Percentiles rank a stretch among this genome's conserved stretches.
phyloP scores from a whole-genome alignment of 495 filamentous ascomycete genomes.

The Penicillium paxilli region DNA sequence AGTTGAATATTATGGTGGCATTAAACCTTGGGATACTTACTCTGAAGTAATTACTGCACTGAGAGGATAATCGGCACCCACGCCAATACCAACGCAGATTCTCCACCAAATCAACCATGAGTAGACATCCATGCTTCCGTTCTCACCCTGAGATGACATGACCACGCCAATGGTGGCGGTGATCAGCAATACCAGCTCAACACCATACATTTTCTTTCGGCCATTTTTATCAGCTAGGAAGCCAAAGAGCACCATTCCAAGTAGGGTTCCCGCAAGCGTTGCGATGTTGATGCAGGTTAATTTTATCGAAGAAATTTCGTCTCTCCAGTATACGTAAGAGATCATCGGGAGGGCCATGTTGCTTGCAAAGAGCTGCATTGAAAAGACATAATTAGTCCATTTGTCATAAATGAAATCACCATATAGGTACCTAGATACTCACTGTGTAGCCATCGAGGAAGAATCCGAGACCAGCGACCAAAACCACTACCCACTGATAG shows the following conservation, averaged over 20 bases:
- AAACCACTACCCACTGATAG: slow-evolving; percentile 50
- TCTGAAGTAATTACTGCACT: slow-evolving; percentile 64
- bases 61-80: slow-evolving; percentile 58
- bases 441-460: slow-evolving; percentile 71
- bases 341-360: slow-evolving; percentile 65
- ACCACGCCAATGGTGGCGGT: slow-evolving; percentile 56
- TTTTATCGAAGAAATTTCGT: slow-evolving; percentile 37
- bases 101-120: slow-evolving; percentile 61
- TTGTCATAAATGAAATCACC: too few species aligned
- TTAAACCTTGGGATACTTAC: slow-evolving; percentile 25
- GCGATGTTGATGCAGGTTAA: slow-evolving; percentile 57
- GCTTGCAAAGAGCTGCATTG: slow-evolving; percentile 55
- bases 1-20: background rate
- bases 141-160: slow-evolving; percentile 39
- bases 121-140: slow-evolving; percentile 55
- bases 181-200: slow-evolving; percentile 62
- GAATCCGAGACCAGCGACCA: slow-evolving; percentile 67
- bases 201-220: slow-evolving; percentile 63
- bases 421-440: slow-evolving; percentile 12
- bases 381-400: background rate
- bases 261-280: slow-evolving; percentile 56
- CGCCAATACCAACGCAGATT: slow-evolving; percentile 55
- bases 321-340: slow-evolving; percentile 61
- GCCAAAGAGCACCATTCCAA: slow-evolving; percentile 65
- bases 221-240: slow-evolving; percentile 60